A percentile compares a stretch with the other conserved stretches of the same genome.
Conservation (phyloP, 1,284 basidiomycete species). For the Leccinum variabile region DNA sequence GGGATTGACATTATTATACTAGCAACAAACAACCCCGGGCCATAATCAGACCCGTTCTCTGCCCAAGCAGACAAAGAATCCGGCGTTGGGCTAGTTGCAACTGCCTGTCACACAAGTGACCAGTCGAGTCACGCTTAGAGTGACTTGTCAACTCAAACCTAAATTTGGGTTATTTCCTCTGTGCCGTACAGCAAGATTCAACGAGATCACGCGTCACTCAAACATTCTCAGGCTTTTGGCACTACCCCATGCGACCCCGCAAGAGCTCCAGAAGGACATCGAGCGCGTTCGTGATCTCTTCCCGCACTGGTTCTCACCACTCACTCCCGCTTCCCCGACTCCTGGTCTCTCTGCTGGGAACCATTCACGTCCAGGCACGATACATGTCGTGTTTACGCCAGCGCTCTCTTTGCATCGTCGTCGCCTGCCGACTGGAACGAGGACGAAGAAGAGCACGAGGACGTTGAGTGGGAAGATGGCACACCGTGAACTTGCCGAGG, state of each 20-base stretch:
- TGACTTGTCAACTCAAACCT: too few species aligned
- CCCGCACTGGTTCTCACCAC: constrained; percentile 44
- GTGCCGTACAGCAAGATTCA: too few species aligned
- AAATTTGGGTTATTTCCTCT: too few species aligned
- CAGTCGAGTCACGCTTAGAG: too few species aligned
- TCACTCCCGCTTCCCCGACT: constrained; percentile 47
- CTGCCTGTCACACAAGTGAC: too few species aligned
- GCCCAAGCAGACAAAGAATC: too few species aligned
- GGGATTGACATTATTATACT: too few species aligned
- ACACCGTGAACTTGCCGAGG: constrained; percentile 59
- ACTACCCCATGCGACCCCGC: constrained; percentile 58
- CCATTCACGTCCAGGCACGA: constrained; percentile 29
- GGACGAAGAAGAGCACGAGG: constrained; percentile 75
- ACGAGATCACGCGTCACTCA: too few species aligned
- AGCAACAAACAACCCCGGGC: too few species aligned
- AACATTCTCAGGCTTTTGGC: too few species aligned
- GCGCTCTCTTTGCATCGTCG: constrained; percentile 60
- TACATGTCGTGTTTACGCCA: constrained; percentile 59
- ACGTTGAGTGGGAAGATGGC: constrained; percentile 65
- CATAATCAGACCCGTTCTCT: too few species aligned
- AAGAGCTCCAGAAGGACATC: constrained; percentile 58
- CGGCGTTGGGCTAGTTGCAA: too few species aligned
- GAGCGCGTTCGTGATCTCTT: constrained; percentile 55
- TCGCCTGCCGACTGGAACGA: constrained; percentile 79
- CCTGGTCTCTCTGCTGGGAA: constrained; percentile 32